These are phyloP conservation scores for Hippophae gyantsensis DNA, from an alignment of 306 rosid species.

Conservation along the genomic window DNA sequence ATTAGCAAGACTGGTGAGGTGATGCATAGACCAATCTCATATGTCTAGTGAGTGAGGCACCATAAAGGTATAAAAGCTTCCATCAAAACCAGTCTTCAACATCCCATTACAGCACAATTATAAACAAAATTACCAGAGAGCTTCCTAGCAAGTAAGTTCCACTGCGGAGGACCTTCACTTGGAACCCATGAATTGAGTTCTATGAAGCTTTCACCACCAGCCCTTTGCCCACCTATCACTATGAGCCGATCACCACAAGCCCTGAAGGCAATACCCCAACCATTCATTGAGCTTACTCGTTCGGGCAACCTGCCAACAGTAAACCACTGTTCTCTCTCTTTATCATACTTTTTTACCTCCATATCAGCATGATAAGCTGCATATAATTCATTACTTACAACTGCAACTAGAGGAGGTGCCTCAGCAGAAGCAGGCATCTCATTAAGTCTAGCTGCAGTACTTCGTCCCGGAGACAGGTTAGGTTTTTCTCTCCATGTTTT, in stretches of 20 bases:
- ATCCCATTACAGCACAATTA: slow-evolving; percentile 98
- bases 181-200: slow-evolving; percentile 95
- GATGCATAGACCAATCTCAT: slow-evolving; percentile 37
- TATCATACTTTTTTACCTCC: slow-evolving; percentile 76
- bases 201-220: slow-evolving; percentile 60
- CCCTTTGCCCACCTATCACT: slow-evolving; percentile 83
- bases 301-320: slow-evolving; percentile 78
- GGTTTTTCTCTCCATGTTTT: slow-evolving; percentile 66
- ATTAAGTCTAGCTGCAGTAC: slow-evolving; percentile 27
- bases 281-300: slow-evolving; percentile 64
- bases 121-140: slow-evolving; percentile 70
- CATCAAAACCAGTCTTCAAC: slow-evolving; percentile 37
- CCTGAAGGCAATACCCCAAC: slow-evolving; percentile 95
- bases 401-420: slow-evolving; percentile 92
- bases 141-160: slow-evolving; percentile 74
- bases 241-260: slow-evolving; percentile 85
- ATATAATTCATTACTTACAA: slow-evolving; percentile 62
- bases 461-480: slow-evolving; percentile 82
- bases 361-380: slow-evolving; percentile 86
- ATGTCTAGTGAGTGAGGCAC: slow-evolving; percentile 27
- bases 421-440: slow-evolving; percentile 63
- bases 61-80: not conserved
- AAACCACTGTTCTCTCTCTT: slow-evolving; percentile 36
- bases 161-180: slow-evolving; percentile 81
- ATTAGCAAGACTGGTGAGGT: slow-evolving; percentile 53